Conservation (phyloP, 1,284 basidiomycete genomes). For the Amylostereum areolatum region DNA sequence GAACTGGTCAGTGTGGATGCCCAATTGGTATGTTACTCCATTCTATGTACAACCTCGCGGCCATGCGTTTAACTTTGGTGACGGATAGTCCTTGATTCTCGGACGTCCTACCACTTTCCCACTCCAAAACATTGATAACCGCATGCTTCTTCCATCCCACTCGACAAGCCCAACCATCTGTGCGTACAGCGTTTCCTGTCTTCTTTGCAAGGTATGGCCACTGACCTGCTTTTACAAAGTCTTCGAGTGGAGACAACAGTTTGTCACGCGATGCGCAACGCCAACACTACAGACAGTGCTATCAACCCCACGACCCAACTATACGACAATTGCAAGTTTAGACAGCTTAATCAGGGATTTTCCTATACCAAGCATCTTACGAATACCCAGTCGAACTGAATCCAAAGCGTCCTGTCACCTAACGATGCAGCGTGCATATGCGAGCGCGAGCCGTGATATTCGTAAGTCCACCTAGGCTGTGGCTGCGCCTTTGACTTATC, state of each 20-base stretch:
- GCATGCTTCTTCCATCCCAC: neutral
- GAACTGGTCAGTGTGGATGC: conserved; percentile 47
- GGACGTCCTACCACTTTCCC: conserved; percentile 31
- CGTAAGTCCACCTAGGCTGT: conserved; percentile 31
- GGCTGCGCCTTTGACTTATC: conserved; percentile 3
- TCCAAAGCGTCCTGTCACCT: conserved; percentile 16
- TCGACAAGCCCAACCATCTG: conserved; percentile 2
- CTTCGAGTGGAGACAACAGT: conserved; percentile 24
- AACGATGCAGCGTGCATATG: conserved; percentile 20
- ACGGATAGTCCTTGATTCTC: neutral
- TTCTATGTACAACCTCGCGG: neutral
- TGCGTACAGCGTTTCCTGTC: conserved; percentile 3
- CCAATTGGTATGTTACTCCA: conserved; percentile 34
- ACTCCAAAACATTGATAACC: conserved; percentile 8
- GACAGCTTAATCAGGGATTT: conserved; percentile 24
- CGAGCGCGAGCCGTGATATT: conserved; percentile 48
- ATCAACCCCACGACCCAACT: conserved; percentile 17
- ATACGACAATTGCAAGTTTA: conserved; percentile 21
- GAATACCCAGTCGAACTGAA: conserved; percentile 15
- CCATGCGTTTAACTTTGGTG: neutral
- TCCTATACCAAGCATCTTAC: conserved; percentile 19
- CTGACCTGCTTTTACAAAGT: conserved; percentile 12
- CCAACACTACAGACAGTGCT: conserved; percentile 20
- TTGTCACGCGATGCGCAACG: conserved; percentile 21
- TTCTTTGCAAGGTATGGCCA: neutral